A percentile compares a stretch with the other conserved stretches of the same genome.
These are phyloP conservation scores for Ogataea nitratoaversa DNA, from an alignment of 805 yeast species.

Conservation along the genomic window DNA sequence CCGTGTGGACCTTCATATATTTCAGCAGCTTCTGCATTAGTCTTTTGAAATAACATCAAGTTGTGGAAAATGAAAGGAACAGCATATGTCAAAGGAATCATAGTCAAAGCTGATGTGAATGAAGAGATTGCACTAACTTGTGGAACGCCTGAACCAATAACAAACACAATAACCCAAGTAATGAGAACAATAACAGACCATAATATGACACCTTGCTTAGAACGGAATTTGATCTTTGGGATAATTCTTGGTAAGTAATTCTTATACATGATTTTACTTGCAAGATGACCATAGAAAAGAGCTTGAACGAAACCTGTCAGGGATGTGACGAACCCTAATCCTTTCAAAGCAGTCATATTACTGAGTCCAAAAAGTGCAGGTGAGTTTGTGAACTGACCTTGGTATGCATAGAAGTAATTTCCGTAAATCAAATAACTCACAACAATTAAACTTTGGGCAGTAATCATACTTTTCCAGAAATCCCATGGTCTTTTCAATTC, in stretches of 20 bases:
- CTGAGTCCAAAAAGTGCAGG: constrained; percentile 43
- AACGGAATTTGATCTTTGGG: constrained; percentile 29
- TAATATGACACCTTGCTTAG: constrained; percentile 27
- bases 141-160: constrained; percentile 25
- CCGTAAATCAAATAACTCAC: constrained; percentile 39
- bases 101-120: constrained; percentile 23
- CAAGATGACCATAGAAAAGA: constrained; percentile 43
- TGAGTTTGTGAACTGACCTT: constrained; percentile 41
- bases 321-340: constrained; percentile 36
- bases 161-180: constrained; percentile 14
- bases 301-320: constrained; percentile 40
- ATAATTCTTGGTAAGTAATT: constrained; percentile 32
- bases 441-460: constrained; percentile 39
- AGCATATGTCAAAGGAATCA: constrained; percentile 28
- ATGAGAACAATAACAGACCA: constrained; percentile 14
- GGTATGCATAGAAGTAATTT: constrained; percentile 38
- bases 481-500: constrained; percentile 46
- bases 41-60: constrained; percentile 17
- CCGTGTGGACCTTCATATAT: constrained; percentile 9
- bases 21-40: constrained; percentile 2
- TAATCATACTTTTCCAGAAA: constrained; percentile 43
- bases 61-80: constrained; percentile 20
- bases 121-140: constrained; percentile 22
- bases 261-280: constrained; percentile 41
- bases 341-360: constrained; percentile 25